Evolutionary conservation across 1,139 yeast species (phyloP).

Genomic region (Yamadazyma triangularis): DNA sequence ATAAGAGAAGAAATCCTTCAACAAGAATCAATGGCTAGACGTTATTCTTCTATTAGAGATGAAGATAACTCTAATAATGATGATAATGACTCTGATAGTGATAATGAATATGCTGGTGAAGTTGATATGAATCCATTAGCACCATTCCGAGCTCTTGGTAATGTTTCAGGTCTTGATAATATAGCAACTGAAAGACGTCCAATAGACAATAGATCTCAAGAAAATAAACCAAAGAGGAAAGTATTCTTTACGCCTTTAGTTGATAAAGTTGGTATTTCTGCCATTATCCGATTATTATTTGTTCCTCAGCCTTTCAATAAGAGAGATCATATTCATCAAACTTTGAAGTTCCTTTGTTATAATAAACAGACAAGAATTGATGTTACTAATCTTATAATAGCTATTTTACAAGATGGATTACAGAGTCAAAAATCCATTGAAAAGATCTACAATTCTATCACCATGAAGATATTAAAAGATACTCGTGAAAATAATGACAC

Average conservation of each 20-base stretch:
- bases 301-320: slow-evolving; percentile 67
- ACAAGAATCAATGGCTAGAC: slow-evolving; percentile 55
- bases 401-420: slow-evolving; percentile 73
- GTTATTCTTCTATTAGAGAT: slow-evolving; percentile 26
- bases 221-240: slow-evolving; percentile 20
- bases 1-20: slow-evolving; percentile 70
- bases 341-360: slow-evolving; percentile 64
- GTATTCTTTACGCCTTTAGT: slow-evolving; percentile 61
- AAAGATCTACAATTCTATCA: slow-evolving; percentile 55
- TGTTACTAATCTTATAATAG: slow-evolving; percentile 63
- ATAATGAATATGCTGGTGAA: slow-evolving; percentile 10
- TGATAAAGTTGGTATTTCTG: slow-evolving; percentile 73
- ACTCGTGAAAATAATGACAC: slow-evolving; percentile 2
- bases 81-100: slow-evolving; percentile 18
- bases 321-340: slow-evolving; percentile 61
- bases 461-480: slow-evolving; percentile 26
- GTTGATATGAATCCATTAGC: background rate
- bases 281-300: slow-evolving; percentile 67
- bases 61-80: slow-evolving; percentile 24
- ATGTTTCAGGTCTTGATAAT: slow-evolving; percentile 3
- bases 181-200: slow-evolving; percentile 1
- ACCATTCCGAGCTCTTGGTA: slow-evolving; percentile 7
- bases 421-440: slow-evolving; percentile 59
- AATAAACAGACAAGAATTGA: slow-evolving; percentile 79
- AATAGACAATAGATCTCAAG: slow-evolving; percentile 3